Percentiles rank a stretch among this genome's conserved stretches.
Conservation (phyloP, 169 alveolate species). For the Eimeria sp. region DNA sequence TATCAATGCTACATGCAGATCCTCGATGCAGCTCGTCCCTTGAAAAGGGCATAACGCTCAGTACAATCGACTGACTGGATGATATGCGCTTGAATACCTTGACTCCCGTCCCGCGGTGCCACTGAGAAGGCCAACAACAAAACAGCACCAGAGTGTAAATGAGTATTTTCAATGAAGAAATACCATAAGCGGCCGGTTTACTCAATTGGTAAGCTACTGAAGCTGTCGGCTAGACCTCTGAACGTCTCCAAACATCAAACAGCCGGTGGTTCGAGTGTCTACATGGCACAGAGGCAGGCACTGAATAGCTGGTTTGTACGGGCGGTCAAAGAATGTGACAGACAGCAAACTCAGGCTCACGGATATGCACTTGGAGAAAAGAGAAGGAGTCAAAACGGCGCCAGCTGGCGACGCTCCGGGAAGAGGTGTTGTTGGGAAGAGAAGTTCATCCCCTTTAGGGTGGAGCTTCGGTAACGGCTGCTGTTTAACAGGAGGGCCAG, state of each 20-base stretch:
- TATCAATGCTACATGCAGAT: background rate
- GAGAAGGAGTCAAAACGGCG: slow-evolving; percentile 58
- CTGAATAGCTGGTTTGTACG: background rate
- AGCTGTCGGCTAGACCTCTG: background rate
- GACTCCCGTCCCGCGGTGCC: slow-evolving; percentile 75
- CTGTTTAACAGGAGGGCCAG: background rate
- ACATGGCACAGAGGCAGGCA: background rate
- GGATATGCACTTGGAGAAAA: background rate
- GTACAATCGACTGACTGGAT: background rate
- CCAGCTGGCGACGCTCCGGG: slow-evolving; percentile 56
- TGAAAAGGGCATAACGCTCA: slow-evolving; percentile 63
- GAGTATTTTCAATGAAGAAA: background rate
- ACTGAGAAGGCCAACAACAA: slow-evolving; percentile 42
- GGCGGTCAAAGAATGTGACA: background rate
- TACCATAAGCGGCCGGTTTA: background rate
- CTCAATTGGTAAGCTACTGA: background rate
- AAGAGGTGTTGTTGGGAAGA: slow-evolving; percentile 54
- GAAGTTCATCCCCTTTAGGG: slow-evolving; percentile 15
- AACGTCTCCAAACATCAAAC: background rate
- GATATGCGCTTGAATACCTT: slow-evolving; percentile 75
- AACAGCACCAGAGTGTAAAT: background rate
- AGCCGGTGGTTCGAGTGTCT: background rate
- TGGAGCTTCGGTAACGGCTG: slow-evolving; percentile 24
- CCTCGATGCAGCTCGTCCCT: slow-evolving; percentile 18
- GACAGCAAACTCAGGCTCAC: background rate